Evolutionary conservation across 768 basidiomycete genomes (phyloP).

Genomic region (Suillus discolor): DNA sequence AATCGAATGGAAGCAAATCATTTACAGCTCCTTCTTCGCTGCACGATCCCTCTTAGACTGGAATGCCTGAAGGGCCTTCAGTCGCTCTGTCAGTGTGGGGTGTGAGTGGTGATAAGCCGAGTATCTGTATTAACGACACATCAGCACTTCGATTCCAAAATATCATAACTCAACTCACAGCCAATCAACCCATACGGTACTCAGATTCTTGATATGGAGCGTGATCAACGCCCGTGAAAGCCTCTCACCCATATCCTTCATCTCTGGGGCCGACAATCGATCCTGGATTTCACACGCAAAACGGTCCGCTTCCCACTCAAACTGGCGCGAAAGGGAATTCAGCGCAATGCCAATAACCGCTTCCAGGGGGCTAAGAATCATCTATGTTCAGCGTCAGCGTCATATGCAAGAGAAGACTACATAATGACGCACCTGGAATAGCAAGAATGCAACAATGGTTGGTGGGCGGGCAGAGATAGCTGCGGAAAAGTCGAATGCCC

Average conservation of each 20-base stretch:
- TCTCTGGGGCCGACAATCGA: constrained; percentile 44
- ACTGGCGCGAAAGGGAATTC: constrained; percentile 82
- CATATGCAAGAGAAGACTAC: neutral
- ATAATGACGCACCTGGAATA: constrained; percentile 64
- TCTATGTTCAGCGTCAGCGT: constrained; percentile 39
- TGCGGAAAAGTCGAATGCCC: constrained; percentile 79
- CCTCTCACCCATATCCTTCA: constrained; percentile 85
- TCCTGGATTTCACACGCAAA: constrained; percentile 79
- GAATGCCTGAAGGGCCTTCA: constrained; percentile 78
- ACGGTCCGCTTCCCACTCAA: constrained; percentile 92
- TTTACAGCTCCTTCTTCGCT: constrained; percentile 31
- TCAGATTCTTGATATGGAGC: constrained; percentile 90
- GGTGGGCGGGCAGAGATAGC: constrained; percentile 66
- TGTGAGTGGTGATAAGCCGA: constrained; percentile 97
- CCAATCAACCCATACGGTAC: constrained; percentile 94
- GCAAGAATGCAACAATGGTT: constrained; percentile 81
- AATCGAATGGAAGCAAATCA: neutral
- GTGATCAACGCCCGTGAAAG: constrained; percentile 81
- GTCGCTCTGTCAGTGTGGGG: constrained; percentile 88
- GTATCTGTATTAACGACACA: constrained; percentile 52
- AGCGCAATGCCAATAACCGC: constrained; percentile 70
- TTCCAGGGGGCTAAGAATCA: constrained; percentile 82
- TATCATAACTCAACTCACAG: constrained; percentile 48
- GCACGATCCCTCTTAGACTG: constrained; percentile 40
- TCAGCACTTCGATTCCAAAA: constrained; percentile 4